Evolutionary conservation across 345 rosid genomes (phyloP), one percentile per base, ranked within the genome.

Genomic region (Hypericum androsaemum): DNA sequence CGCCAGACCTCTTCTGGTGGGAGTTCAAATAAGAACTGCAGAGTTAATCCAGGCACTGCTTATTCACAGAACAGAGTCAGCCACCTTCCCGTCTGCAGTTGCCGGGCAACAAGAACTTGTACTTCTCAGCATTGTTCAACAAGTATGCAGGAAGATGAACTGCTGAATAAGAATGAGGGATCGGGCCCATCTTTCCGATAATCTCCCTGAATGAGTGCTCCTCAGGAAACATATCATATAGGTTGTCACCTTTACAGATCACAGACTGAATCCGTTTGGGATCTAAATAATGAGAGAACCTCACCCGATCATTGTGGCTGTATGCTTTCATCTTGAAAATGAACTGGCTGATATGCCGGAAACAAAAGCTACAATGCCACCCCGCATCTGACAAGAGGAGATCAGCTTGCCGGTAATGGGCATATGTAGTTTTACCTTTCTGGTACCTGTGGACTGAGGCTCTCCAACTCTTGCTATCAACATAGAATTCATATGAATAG

Each of bases 291-390:
- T 82, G 96, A 66, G 85, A 55, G 68, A 90, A 90, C 57, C 96
- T 76, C 52, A 87, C 96, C 12, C 98, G 70, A 64, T 90, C 98
- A 2, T 71, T 64, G 69, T 90, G 98, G 61, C 96, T 90, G 56
- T 90, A 90, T 22, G 98, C 98, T 70, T 80, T 86, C 98, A 90
- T 90, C 82, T 90, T 90, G 75, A 90, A 90, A 39, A 82, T 46
- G 53, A 90, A 90, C 60, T 84, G 84, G 12, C 65, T 77, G 36
- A 90, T 79, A 64, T 50, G 64, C 42, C 96, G 84, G 67, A 90
- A 90, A 62, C 96, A 90, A 70, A 90, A 90, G 75, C 98, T 90
- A 60, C 98, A 90, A 66, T 87, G 98, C 97, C 96, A 89, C 8
- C 97, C 97, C 0, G 97, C 57, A 71, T 84, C 95, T 4, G 97